Percentiles rank a stretch among this genome's conserved stretches.
These are phyloP conservation scores for Didymella pinodella DNA, from an alignment of 2,329 filamentous ascomycete genomes.

Conservation along the genomic window DNA sequence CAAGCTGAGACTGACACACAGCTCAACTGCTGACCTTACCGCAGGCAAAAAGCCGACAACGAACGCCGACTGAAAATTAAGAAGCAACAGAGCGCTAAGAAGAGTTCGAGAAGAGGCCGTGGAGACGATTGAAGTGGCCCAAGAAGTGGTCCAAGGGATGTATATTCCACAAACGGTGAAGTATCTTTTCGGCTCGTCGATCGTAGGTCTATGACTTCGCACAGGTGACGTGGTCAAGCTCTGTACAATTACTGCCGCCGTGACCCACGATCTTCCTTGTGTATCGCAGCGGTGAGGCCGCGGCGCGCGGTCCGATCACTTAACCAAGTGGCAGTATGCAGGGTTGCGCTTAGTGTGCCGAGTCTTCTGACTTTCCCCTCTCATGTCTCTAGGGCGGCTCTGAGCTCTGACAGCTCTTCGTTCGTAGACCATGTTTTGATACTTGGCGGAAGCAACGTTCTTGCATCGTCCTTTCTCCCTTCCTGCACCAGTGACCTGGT, in stretches of 20 bases:
- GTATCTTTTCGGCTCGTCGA: slow-evolving; percentile 10
- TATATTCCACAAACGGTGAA: slow-evolving; percentile 17
- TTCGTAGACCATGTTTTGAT: slow-evolving; percentile 43
- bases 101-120: slow-evolving; percentile 60
- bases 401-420: slow-evolving; percentile 38
- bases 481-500: slow-evolving; percentile 35
- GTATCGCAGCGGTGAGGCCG: slow-evolving; percentile 33
- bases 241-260: slow-evolving; percentile 15
- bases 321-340: slow-evolving; percentile 26
- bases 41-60: slow-evolving; percentile 65
- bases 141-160: slow-evolving; percentile 21
- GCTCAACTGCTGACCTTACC: slow-evolving; percentile 31
- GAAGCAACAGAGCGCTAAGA: slow-evolving; percentile 69
- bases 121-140: slow-evolving; percentile 40
- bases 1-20: slow-evolving; percentile 1
- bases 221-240: slow-evolving; percentile 34
- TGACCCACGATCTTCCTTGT: slow-evolving; percentile 26
- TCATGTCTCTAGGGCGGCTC: slow-evolving; percentile 31
- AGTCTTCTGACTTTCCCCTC: slow-evolving; percentile 18
- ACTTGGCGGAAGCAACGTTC: slow-evolving; percentile 35
- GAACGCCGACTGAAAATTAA: slow-evolving; percentile 65
- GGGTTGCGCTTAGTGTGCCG: slow-evolving; percentile 31
- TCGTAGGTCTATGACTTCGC: slow-evolving; percentile 2
- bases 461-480: slow-evolving; percentile 40
- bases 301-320: slow-evolving; percentile 29